Percentiles rank a stretch among this genome's conserved stretches.
phyloP scores from a whole-genome alignment of 169 alveolate genomes.

The Eimeria sp. region DNA sequence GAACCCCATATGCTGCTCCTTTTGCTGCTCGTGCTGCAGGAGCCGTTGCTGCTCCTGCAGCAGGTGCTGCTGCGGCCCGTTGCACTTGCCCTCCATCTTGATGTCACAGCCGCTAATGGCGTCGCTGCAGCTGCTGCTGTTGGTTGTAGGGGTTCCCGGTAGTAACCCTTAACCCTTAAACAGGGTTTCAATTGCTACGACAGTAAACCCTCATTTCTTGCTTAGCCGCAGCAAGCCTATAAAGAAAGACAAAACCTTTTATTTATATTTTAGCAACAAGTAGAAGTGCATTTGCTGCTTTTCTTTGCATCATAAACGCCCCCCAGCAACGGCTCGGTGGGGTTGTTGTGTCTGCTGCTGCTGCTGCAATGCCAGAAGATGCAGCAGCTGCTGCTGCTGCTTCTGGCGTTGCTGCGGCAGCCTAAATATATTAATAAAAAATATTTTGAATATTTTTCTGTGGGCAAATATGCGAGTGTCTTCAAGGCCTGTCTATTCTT shows the following conservation, averaged over 20 bases:
- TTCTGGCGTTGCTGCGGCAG: neutral
- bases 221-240: neutral
- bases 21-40: neutral
- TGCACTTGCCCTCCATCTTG: neutral
- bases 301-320: neutral
- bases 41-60: slow-evolving; percentile 23
- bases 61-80: neutral
- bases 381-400: slow-evolving; percentile 50
- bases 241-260: neutral
- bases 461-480: neutral
- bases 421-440: no score
- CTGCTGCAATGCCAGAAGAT: slow-evolving; percentile 1
- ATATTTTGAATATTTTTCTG: neutral
- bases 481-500: neutral
- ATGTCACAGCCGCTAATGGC: neutral
- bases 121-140: slow-evolving; percentile 15
- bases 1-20: neutral
- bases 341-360: neutral
- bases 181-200: neutral
- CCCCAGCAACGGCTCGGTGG: neutral
- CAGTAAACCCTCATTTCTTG: neutral
- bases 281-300: neutral
- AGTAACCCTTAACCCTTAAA: neutral
- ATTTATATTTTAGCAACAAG: neutral
- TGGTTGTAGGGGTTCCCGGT: neutral